Conservation (phyloP, 2,329 filamentous ascomycete species). For the Epichloe bromicola region DNA sequence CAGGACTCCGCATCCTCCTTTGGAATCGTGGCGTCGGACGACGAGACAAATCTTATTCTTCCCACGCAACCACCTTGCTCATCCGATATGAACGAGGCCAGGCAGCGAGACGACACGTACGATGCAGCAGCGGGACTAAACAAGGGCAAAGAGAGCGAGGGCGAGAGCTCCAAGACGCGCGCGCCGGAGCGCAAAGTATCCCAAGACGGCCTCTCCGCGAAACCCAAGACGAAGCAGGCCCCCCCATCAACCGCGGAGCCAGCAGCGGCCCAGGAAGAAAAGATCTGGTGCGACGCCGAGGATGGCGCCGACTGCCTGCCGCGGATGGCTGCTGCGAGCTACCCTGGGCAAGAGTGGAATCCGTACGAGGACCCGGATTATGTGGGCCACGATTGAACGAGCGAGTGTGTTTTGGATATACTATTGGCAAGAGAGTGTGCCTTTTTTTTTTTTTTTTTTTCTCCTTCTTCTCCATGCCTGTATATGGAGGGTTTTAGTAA, state of each 20-base stretch:
- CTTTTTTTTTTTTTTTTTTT: conserved; percentile 29
- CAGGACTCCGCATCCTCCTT: conserved; percentile 3
- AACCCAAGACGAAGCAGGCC: not conserved
- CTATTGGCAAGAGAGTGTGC: conserved; percentile 31
- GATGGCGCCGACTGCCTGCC: conserved; percentile 20
- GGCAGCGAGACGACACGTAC: no score
- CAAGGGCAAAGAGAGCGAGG: not conserved
- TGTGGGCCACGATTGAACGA: conserved; percentile 12
- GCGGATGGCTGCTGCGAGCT: conserved; percentile 53
- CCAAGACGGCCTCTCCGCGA: not conserved
- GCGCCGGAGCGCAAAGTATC: conserved; percentile 1
- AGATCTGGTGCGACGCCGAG: no score
- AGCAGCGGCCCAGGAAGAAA: conserved; percentile 10
- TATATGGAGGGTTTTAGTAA: not conserved
- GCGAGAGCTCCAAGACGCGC: not conserved
- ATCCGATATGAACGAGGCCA: no score
- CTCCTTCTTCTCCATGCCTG: conserved; percentile 24
- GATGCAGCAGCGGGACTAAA: no score
- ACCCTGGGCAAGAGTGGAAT: conserved; percentile 60
- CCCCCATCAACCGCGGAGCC: conserved; percentile 3
- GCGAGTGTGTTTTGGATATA: no score
- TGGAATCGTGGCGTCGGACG: not conserved
- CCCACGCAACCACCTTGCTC: no score
- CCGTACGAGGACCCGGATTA: conserved; percentile 31
- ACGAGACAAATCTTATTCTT: no score